These are phyloP conservation scores for Malus hybrid DNA, from an alignment of 331 rosid species.

Conservation along the genomic window DNA sequence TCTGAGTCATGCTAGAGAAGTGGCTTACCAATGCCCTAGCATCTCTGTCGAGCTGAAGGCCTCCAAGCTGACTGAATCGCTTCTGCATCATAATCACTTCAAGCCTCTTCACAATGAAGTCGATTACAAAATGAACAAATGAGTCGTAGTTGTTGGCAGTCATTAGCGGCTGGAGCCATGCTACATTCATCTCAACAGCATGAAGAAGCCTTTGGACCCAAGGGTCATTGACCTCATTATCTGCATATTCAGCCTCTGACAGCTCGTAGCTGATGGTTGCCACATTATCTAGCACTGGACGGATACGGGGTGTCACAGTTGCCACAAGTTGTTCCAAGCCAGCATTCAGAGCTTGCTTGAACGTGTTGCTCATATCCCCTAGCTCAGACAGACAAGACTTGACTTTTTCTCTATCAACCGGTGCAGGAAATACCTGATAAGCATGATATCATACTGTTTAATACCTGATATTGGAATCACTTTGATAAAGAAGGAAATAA, in stretches of 20 bases:
- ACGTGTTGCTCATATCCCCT: conserved; percentile 75
- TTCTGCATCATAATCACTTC: conserved; percentile 99
- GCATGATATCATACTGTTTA: conserved; percentile 10
- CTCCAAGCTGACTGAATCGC: conserved; percentile 91
- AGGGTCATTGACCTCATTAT: conserved; percentile 94
- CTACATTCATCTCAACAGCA: conserved; percentile 78
- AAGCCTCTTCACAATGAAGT: conserved; percentile 85
- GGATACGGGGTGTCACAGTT: conserved; percentile 68
- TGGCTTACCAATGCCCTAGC: conserved; percentile 89
- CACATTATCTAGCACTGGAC: conserved; percentile 77
- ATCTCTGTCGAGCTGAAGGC: conserved; percentile 95
- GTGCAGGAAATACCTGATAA: conserved; percentile 68
- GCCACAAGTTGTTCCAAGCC: conserved; percentile 85
- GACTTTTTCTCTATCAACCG: conserved; percentile 75
- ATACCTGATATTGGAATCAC: not conserved
- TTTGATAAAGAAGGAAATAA: not conserved
- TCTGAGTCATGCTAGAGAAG: conserved; percentile 85
- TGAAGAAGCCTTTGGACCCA: conserved; percentile 98
- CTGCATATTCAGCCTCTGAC: conserved; percentile 86
- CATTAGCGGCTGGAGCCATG: conserved; percentile 88
- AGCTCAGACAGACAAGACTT: conserved; percentile 91
- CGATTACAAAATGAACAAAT: conserved; percentile 76
- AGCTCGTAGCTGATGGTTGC: conserved; percentile 84
- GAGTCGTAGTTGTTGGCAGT: conserved; percentile 80
- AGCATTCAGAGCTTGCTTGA: conserved; percentile 78